Base-by-base conservation (phyloP, 129 eudicot genomes). In the Lonicera japonica region DNA sequence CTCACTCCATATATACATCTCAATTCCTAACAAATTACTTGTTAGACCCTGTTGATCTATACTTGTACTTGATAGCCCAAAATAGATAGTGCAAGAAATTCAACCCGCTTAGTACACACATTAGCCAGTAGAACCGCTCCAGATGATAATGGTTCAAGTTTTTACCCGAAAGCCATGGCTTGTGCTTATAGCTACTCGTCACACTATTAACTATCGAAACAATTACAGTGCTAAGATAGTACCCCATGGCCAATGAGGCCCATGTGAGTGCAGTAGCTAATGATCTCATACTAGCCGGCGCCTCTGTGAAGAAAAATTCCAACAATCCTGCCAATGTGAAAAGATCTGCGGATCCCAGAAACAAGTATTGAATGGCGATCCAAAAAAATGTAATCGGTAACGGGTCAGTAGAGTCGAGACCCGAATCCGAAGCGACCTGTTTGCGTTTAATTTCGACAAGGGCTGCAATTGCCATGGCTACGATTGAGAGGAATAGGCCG, bases 331-430 rank as follows among this genome's bases (percentile, higher is more conserved):
- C 95, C 25, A 90, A 51, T 14, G 94, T 79, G 69, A 90, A 90
- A 15, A 90, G 82, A 69, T 90, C 97, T 10, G 97, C 97, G 11
- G 97, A 90, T 18, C 95, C 97, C 0, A 90, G 89, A 73, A 90
- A 84, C 69, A 87, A 54, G 73, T 83, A 90, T 71, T 90, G 97
- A 45, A 90, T 70, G n/a, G 95, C 95, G 5, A 90, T 81, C 97
- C 97, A 90, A 12, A 90, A 65, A 67, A 90, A 83, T 6, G 97
- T 64, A 5, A 83, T 72, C 0, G 89, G 95, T 53, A 90, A 70
- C 7, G 97, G 83, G 17, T 54, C 54, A 0, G 39, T 23, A 0
- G 86, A 56, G 72, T 79, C 70, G 21, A 79, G 17, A 7, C 73
- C 85, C 4, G 63, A 29, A 18, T 58, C 21, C 0, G 71, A 71